phyloP scores from a whole-genome alignment of 306 rosid species.

The Dryas alaskensis region DNA sequence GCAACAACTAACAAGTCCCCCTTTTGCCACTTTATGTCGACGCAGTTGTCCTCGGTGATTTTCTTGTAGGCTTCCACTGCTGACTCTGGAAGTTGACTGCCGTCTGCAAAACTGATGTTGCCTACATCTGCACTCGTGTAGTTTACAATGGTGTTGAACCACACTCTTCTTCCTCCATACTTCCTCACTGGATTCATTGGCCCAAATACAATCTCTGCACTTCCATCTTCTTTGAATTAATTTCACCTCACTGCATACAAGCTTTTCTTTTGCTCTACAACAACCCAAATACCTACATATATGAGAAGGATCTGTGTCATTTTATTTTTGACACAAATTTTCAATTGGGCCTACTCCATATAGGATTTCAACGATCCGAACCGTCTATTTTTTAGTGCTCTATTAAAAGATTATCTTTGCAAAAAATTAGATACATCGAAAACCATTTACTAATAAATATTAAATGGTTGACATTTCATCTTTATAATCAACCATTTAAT shows the following conservation, averaged over 20 bases:
- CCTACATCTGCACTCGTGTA: not conserved
- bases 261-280: not conserved
- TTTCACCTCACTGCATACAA: conserved; percentile 1
- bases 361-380: too few relatives aligned
- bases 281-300: not conserved
- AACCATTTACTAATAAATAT: too few relatives aligned
- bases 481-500: too few relatives aligned
- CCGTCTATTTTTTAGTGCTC: too few relatives aligned
- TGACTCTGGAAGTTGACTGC: not conserved
- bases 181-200: not conserved
- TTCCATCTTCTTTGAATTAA: not conserved
- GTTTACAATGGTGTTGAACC: not conserved
- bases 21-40: conserved; percentile 3
- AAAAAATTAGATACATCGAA: too few relatives aligned
- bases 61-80: not conserved
- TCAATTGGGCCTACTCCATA: too few relatives aligned
- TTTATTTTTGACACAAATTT: too few relatives aligned
- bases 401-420: too few relatives aligned
- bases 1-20: not conserved
- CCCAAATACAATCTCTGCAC: not conserved
- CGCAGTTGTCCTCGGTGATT: not conserved
- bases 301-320: too few relatives aligned
- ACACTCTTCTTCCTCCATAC: not conserved
- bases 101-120: not conserved
- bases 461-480: too few relatives aligned